phyloP scores from a whole-genome alignment of 2,329 filamentous ascomycete species.

The Apiospora saccharicola region DNA sequence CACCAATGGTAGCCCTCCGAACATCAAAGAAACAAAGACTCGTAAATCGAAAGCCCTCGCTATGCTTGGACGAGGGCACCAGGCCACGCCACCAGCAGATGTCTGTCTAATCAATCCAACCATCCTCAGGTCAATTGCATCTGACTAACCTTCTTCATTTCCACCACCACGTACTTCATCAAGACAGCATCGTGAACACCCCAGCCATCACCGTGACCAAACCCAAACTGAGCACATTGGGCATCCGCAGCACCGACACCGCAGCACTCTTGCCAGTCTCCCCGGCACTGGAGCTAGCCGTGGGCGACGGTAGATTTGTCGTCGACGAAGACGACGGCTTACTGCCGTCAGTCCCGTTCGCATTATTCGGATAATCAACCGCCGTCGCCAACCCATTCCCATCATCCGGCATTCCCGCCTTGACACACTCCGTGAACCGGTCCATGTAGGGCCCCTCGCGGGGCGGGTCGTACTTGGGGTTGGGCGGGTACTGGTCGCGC shows the following conservation, averaged over 20 bases:
- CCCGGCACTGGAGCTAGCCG: neutral
- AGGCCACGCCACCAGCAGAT: neutral
- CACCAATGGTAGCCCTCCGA: neutral
- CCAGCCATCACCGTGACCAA: slow-evolving; percentile 1
- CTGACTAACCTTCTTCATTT: neutral
- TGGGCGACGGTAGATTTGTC: neutral
- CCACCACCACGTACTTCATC: neutral
- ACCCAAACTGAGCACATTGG: neutral
- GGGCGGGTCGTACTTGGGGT: neutral
- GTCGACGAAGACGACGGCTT: neutral
- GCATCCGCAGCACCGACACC: neutral
- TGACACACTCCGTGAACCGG: neutral
- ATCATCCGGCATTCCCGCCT: neutral
- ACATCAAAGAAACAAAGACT: neutral
- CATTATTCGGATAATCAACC: neutral
- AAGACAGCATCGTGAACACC: neutral
- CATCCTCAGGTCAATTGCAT: neutral
- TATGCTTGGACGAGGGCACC: neutral
- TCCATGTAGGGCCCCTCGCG: neutral
- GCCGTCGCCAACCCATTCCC: neutral
- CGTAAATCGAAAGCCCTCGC: neutral
- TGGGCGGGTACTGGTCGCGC: neutral
- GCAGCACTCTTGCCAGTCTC: neutral
- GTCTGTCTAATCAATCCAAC: neutral
- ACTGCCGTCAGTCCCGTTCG: neutral